Evolutionary conservation across 176 grass and related monocot genomes (phyloP), one percentile per base, ranked within the genome.

Genomic region (Triticum dicoccoides): DNA sequence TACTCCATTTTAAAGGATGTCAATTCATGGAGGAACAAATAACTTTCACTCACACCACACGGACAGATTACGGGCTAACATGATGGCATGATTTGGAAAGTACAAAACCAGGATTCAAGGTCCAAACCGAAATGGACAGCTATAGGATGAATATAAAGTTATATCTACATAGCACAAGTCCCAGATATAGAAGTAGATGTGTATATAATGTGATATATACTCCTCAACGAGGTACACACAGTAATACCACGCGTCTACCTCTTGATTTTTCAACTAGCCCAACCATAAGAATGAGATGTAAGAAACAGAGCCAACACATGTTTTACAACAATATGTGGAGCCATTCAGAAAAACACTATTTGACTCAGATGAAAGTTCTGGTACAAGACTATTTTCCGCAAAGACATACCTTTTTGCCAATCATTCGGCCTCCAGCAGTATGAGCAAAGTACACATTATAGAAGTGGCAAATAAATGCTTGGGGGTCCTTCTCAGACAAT

Each of bases 371-470:
- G 9, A 65, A 75, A 54, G 3, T 33, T 73, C 42, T 42, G 2
- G 18, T 68, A n/a, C 20, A 68, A 67, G 63, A 8, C 32, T 33
- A 29, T 20, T 12, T 80, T 29, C 61, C 45, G 38, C 64, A 45
- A 80, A 52, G 42, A 20, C 4, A 2, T 65, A 96, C 97, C 97
- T 93, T 96, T 91, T 92, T 96, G 29, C 97, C 97, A 45, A 99
- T 99, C 87, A 99, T 96, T 89, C 92, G 84, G 24, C 97, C 97
- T 85, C 97, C 97, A 87, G 97, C 94, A 69, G 86, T 90, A 74
- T 99, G 97, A 41, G 97, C 97, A 81, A 99, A 99, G 88, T 99
- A 99, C 20, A 92, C 77, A 30, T 96, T 99, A 54, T 99, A 99
- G 80, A 96, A 99, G 78, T 99, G 97, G 51, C 97, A 96, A 56